Base-by-base conservation (phyloP, 805 yeast species). In the Kazachstania africana region DNA sequence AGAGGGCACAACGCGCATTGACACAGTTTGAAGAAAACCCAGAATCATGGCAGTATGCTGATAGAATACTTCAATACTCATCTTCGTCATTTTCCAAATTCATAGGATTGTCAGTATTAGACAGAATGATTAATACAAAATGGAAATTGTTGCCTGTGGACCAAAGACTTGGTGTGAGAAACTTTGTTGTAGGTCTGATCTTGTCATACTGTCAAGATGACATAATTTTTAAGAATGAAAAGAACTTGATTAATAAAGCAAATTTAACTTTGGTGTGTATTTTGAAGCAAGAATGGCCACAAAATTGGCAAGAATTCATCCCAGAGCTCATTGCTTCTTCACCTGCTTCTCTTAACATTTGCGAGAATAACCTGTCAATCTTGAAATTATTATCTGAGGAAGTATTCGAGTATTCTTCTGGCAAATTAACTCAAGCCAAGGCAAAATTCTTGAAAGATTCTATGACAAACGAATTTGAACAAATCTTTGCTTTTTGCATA, bases 221-320 rank as follows among this genome's bases (percentile, higher is more conserved):
- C 36, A 61, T 63, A 9, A 64, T 70, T 24, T 81, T 83, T 50
- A 67, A 66, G 24, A 55, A 68, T 26, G 82, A 81, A 50, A 75
- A 73, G 49, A 75, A 95, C 6, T 66, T 88, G 48, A 80, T 88
- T 48, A 81, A 79, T 62, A 91, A 91, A 56, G 84, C 87, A 44
- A 94, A 91, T 59, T 67, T 88, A 49, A 85, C 96, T 9, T 63
- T 88, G 46, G 97, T 88, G 22, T 88, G 87, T 47, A 76, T 88
- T 33, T 72, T 88, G 50, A 91, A 91, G 51, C 95, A 88, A 58
- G 98, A 88, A 53, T 88, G 98, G 98, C 97, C 97, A 21, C 80
- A 75, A 43, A 78, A 84, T 53, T 88, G 97, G 97, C 95, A 96
- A 13, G 78, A 77, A 45, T 88, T 91, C 50, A 79, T 88, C 27